These are phyloP conservation scores for Rhytidhysteron rufulum DNA, from an alignment of 2,329 filamentous ascomycete species.

Conservation along the genomic window DNA sequence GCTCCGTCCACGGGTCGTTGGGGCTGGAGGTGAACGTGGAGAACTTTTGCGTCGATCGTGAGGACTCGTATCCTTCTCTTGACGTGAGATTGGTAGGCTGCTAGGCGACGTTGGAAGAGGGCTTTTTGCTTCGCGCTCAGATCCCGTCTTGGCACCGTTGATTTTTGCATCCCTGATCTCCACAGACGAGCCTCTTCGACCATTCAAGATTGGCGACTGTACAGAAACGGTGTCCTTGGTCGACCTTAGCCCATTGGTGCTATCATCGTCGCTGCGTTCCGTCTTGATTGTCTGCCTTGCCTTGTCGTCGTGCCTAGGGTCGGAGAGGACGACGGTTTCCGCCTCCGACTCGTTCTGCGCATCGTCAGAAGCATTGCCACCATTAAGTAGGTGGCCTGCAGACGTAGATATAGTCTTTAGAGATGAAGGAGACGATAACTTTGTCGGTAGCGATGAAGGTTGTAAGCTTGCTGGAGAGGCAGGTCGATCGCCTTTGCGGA, in stretches of 20 bases:
- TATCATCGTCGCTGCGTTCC: conserved; percentile 32
- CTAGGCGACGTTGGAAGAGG: conserved; percentile 32
- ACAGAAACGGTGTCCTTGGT: conserved; percentile 25
- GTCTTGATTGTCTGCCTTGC: conserved; percentile 39
- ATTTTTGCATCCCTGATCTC: conserved; percentile 18
- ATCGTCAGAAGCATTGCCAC: conserved; percentile 25
- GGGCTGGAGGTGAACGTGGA: conserved; percentile 22
- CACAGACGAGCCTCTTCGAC: conserved; percentile 18
- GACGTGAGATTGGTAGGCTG: conserved; percentile 28
- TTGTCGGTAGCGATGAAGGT: conserved; percentile 5
- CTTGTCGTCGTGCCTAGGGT: conserved; percentile 30
- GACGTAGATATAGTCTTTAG: conserved; percentile 11
- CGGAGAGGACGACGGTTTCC: conserved; percentile 47
- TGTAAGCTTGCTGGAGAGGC: conserved; percentile 8
- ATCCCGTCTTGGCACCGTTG: conserved; percentile 27
- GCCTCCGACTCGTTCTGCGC: conserved; percentile 46
- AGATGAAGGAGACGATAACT: conserved; percentile 14
- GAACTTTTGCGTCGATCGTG: conserved; percentile 25
- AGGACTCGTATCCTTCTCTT: conserved; percentile 33
- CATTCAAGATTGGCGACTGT: conserved; percentile 22
- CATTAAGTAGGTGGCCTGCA: conserved; percentile 15
- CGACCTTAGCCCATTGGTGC: conserved; percentile 18
- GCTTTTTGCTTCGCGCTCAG: conserved; percentile 28
- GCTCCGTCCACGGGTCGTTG: conserved; percentile 31
- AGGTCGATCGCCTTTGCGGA: conserved; percentile 10